Percentiles rank a stretch among this genome's conserved stretches.
Conservation (phyloP, 345 rosid species). For the Ceriops decandra region DNA sequence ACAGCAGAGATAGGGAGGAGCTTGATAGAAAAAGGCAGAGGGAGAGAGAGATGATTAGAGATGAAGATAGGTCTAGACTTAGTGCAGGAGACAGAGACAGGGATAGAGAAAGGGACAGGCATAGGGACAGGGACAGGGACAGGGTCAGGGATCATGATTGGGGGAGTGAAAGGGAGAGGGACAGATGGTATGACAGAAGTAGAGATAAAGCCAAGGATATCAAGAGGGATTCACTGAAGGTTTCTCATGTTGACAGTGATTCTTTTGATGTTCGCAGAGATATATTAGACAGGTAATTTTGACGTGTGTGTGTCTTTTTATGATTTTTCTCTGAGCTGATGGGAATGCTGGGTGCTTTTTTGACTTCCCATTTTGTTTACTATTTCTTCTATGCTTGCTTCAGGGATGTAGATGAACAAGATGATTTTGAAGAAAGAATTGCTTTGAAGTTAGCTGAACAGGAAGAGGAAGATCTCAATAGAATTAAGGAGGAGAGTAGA, state of each 20-base stretch:
- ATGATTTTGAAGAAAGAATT: slow-evolving; percentile 63
- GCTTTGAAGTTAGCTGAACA: slow-evolving; percentile 57
- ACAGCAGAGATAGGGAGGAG: slow-evolving; percentile 1
- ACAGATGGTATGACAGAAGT: slow-evolving; percentile 37
- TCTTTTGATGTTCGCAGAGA: slow-evolving; percentile 33
- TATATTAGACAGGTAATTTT: slow-evolving; percentile 40
- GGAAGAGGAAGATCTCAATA: slow-evolving; percentile 82
- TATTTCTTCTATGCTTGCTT: slow-evolving; percentile 22
- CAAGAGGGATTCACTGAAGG: slow-evolving; percentile 33
- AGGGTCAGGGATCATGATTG: slow-evolving; percentile 20
- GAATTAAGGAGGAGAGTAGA: slow-evolving; percentile 90
- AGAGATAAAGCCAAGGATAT: slow-evolving; percentile 43
- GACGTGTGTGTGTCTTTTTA: background rate
- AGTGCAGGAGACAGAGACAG: slow-evolving; percentile 43
- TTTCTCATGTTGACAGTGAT: slow-evolving; percentile 30
- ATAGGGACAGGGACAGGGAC: slow-evolving; percentile 34
- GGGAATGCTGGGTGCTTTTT: background rate
- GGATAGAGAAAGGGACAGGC: slow-evolving; percentile 9
- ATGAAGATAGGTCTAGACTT: slow-evolving; percentile 34
- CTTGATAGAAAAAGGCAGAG: slow-evolving; percentile 2
- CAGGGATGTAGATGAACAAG: slow-evolving; percentile 54
- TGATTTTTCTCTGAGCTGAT: background rate
- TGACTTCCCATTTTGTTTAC: background rate
- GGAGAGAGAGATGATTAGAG: slow-evolving; percentile 45
- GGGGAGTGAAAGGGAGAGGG: slow-evolving; percentile 33